Evolutionary conservation across 805 yeast species (phyloP).

Genomic region (Kodamaea kaohsiungensis): DNA sequence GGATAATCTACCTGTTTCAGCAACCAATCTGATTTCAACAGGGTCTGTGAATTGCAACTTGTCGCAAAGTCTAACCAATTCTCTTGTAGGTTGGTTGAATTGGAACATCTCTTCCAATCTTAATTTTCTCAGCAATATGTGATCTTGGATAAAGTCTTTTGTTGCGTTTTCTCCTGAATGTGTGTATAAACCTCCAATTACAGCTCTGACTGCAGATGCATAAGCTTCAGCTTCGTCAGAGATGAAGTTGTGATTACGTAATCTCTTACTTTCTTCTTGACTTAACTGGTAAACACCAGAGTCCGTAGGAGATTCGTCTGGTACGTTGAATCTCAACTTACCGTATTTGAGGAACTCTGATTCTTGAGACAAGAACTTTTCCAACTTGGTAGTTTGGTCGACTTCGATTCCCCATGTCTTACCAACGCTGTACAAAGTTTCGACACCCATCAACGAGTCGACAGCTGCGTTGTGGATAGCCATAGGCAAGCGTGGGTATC

Average conservation of each 20-base stretch:
- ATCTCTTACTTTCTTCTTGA: constrained; percentile 22
- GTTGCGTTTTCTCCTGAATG: constrained; percentile 67
- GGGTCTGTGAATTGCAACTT: constrained; percentile 76
- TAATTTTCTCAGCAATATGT: constrained; percentile 79
- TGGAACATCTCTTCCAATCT: constrained; percentile 73
- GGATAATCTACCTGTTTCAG: constrained; percentile 91
- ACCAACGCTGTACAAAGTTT: constrained; percentile 66
- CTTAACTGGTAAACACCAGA: constrained; percentile 52
- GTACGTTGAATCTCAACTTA: constrained; percentile 52
- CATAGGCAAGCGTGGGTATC: constrained; percentile 89
- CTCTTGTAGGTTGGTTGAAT: constrained; percentile 84
- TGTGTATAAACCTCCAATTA: constrained; percentile 80
- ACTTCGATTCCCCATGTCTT: constrained; percentile 86
- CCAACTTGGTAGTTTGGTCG: constrained; percentile 63
- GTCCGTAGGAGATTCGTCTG: constrained; percentile 29
- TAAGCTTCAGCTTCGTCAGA: constrained; percentile 47
- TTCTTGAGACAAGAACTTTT: constrained; percentile 68
- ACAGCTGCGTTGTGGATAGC: constrained; percentile 74
- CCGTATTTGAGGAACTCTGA: constrained; percentile 70
- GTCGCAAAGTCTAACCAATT: constrained; percentile 72
- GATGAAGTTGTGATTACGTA: constrained; percentile 20
- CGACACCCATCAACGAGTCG: constrained; percentile 70
- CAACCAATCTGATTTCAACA: constrained; percentile 69
- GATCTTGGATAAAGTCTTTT: constrained; percentile 67
- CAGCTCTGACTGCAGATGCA: constrained; percentile 76